phyloP scores from a whole-genome alignment of 1,284 basidiomycete species.

The Moesziomyces antarcticus region DNA sequence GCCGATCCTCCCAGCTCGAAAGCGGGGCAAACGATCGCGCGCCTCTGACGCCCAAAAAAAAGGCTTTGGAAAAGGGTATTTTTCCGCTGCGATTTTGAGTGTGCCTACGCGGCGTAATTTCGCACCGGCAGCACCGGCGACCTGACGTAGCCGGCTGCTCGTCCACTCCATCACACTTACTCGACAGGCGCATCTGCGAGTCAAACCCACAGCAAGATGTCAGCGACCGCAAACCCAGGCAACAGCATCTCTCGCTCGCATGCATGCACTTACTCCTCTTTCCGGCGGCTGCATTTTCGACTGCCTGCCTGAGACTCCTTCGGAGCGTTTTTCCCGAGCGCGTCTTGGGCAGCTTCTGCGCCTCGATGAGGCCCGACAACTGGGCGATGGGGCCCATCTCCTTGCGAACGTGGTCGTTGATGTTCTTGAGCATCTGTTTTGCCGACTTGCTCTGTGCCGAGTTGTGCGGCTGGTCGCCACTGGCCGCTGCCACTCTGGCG shows the following conservation, averaged over 20 bases:
- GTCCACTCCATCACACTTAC: slow-evolving; percentile 17
- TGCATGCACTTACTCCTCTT: slow-evolving; percentile 34
- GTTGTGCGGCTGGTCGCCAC: slow-evolving; percentile 24
- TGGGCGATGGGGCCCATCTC: slow-evolving; percentile 64
- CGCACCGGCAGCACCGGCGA: background rate
- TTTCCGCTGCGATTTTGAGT: too few relatives aligned
- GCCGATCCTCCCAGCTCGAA: background rate
- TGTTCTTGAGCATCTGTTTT: slow-evolving; percentile 49
- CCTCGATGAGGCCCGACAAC: slow-evolving; percentile 47
- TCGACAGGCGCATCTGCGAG: slow-evolving; percentile 41
- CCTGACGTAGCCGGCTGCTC: background rate
- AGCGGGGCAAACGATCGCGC: too few relatives aligned
- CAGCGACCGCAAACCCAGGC: background rate
- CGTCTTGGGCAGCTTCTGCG: slow-evolving; percentile 63
- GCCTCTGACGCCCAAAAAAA: too few relatives aligned
- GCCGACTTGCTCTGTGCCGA: slow-evolving; percentile 27
- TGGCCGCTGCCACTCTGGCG: slow-evolving; percentile 18
- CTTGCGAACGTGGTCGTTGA: slow-evolving; percentile 58
- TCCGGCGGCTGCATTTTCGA: slow-evolving; percentile 56
- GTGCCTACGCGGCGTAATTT: background rate
- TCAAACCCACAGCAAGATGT: background rate
- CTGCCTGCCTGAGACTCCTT: slow-evolving; percentile 47
- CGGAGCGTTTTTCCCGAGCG: slow-evolving; percentile 60
- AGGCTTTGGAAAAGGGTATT: too few relatives aligned
- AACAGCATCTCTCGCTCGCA: background rate